Percentiles rank a stretch among this genome's conserved stretches.
These are phyloP conservation scores for Rhizopogon sp. DNA, from an alignment of 768 basidiomycete species.

Conservation along the genomic window DNA sequence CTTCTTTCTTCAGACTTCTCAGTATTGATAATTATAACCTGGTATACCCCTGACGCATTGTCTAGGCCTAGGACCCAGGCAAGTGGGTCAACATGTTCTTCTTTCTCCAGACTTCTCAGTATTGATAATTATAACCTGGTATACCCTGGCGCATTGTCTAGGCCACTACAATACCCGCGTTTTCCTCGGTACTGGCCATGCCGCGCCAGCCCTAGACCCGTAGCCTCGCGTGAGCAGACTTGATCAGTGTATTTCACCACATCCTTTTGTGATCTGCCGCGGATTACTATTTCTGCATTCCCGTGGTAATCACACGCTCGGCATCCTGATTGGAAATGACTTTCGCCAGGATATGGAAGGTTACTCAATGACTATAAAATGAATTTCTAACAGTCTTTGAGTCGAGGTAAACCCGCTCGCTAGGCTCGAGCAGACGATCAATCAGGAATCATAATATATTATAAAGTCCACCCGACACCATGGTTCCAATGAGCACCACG, in stretches of 20 bases:
- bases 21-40: too few species aligned
- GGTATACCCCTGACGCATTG: too few species aligned
- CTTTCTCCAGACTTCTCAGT: too few species aligned
- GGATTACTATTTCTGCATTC: not conserved
- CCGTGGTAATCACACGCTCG: not conserved
- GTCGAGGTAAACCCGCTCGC: not conserved
- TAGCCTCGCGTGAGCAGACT: not conserved
- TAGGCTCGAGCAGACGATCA: too few species aligned
- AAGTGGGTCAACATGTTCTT: too few species aligned
- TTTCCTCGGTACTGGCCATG: not conserved
- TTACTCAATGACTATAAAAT: not conserved
- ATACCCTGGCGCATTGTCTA: too few species aligned
- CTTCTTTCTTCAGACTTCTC: too few species aligned
- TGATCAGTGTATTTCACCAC: not conserved
- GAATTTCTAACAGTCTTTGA: not conserved
- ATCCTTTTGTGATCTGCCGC: not conserved
- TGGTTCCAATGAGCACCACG: constrained; percentile 6
- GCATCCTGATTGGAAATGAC: not conserved
- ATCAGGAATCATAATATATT: too few species aligned
- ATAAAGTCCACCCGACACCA: not conserved
- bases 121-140: too few species aligned
- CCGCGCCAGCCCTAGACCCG: too few species aligned
- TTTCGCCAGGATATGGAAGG: not conserved
- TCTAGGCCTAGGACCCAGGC: too few species aligned
- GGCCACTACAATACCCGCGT: not conserved